Base-by-base conservation (phyloP, 306 rosid species). In the Hippophae tibetana region DNA sequence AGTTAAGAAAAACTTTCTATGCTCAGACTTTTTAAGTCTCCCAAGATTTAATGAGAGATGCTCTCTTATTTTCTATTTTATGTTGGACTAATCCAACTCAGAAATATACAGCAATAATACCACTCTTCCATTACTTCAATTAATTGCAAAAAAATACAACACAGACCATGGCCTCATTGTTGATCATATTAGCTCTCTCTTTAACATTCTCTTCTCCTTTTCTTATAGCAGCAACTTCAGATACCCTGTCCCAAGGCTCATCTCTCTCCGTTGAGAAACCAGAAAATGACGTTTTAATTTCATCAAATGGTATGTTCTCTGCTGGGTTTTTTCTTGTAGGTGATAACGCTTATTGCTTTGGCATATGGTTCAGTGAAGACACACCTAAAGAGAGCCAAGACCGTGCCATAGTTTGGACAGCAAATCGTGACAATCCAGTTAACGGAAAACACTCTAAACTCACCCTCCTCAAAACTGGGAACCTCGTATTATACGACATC, bases 261-360 rank as follows among this genome's bases (percentile, higher is more conserved):
- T 82, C 77, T 44, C 64, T 77, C 6, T 71, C 70, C 2, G 66
- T 71, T 8, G 86, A 78, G 27, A 55, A 66, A 45, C 70, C 68
- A 27, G 40, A 64, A 11, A 62, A 79, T 5, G 70, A 85, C 14
- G 61, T 79, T 46, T 51, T 77, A 8, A 31, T 55, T 9, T 82
- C 86, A 40, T 59, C 73, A 8, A 51, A 66, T 13, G 79, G 70
- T 13, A 53, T 63, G 0, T 85, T 79, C 76, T 62, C 77, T 0
- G 82, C 86, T 2, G 86, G 84, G 11, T 85, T 79, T 66, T 64
- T 55, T 2, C 45, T 68, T 6, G 73, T 79, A 0, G 93, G 84
- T 4, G 43, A 52, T 40, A 85, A 85, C n/a, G 79, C 93, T 0
- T 82, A 67, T 48, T 69, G 75, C 70, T 82, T 82, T n/a, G 88